phyloP scores from a whole-genome alignment of 768 basidiomycete species.

The Leccinum subtestaceum region DNA sequence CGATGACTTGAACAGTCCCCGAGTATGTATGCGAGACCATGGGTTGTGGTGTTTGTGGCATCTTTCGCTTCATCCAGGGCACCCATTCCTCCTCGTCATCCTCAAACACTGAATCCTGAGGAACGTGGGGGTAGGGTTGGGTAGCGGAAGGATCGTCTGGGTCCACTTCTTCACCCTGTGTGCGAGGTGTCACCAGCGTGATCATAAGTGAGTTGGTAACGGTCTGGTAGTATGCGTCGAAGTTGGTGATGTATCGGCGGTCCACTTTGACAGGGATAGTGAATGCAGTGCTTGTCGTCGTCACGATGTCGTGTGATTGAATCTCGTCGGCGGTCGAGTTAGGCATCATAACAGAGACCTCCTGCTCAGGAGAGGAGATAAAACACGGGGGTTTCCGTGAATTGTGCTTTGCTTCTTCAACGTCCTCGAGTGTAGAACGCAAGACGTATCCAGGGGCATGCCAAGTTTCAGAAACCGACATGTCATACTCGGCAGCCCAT shows the following conservation, averaged over 20 bases:
- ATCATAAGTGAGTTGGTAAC: neutral
- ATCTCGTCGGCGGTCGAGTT: neutral
- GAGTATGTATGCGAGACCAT: neutral
- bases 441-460: neutral
- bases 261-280: neutral
- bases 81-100: conserved; percentile 11
- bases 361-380: too few relatives aligned
- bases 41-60: neutral
- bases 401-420: neutral
- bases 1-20: neutral
- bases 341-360: neutral
- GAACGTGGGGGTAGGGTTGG: neutral
- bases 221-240: conserved; percentile 6
- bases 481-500: neutral
- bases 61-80: neutral
- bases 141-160: neutral
- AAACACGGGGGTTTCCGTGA: neutral
- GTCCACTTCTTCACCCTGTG: neutral
- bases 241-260: neutral
- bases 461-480: neutral
- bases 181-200: neutral
- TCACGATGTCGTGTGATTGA: neutral
- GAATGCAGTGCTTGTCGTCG: neutral
- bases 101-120: neutral
- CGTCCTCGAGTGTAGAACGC: neutral